These are phyloP conservation scores for Lagenaria siceraria DNA, from an alignment of 306 rosid species.

Conservation along the genomic window DNA sequence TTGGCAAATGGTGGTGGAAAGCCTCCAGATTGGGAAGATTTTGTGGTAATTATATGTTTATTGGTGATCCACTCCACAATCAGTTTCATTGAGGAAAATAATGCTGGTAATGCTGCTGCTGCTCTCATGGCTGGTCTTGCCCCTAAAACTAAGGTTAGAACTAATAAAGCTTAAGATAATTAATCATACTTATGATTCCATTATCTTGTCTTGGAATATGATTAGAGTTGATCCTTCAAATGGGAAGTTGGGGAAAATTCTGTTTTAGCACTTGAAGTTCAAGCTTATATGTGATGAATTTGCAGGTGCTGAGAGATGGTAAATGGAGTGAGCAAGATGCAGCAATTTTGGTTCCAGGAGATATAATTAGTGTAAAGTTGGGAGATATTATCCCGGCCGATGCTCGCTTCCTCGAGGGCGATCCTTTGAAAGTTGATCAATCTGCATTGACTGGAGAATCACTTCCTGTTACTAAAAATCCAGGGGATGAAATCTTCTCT, in stretches of 20 bases:
- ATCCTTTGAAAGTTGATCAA: constrained; percentile 77
- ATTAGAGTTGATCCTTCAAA: too few relatives aligned
- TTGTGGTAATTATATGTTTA: constrained; percentile 71
- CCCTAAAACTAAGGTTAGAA: constrained; percentile 69
- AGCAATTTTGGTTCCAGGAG: constrained; percentile 93
- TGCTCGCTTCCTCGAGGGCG: constrained; percentile 98
- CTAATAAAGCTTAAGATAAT: too few relatives aligned
- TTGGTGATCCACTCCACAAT: constrained; percentile 80
- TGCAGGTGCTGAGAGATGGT: constrained; percentile 85
- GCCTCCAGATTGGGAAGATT: constrained; percentile 99
- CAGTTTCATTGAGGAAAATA: constrained; percentile 95
- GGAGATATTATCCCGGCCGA: constrained; percentile 97
- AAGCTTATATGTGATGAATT: too few relatives aligned
- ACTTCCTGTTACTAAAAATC: constrained; percentile 71
- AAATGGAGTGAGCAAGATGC: constrained; percentile 87
- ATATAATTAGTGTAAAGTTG: constrained; percentile 71
- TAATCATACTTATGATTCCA: too few relatives aligned
- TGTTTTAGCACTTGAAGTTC: too few relatives aligned
- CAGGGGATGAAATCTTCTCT: constrained; percentile 90
- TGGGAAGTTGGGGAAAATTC: too few relatives aligned
- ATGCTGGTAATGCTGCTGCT: constrained; percentile 98
- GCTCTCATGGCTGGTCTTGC: constrained; percentile 99
- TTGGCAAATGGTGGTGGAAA: constrained; percentile 79
- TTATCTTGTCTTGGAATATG: too few relatives aligned
- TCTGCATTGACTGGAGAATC: constrained; percentile 96